Evolutionary conservation across 345 rosid species (phyloP).

Genomic region (Sapria himalayana): DNA sequence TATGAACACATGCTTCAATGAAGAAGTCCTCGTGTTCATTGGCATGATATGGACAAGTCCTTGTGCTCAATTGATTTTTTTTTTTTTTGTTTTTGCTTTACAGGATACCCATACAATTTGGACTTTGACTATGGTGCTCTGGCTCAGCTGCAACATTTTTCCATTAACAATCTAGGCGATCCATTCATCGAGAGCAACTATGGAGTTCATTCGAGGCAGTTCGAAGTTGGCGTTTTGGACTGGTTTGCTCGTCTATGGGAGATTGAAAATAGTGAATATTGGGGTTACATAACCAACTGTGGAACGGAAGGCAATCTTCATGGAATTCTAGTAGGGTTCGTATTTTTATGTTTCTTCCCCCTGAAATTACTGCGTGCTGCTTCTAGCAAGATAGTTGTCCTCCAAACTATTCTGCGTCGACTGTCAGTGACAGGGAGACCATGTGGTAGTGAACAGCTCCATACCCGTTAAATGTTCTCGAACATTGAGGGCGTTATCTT

Average conservation of each 20-base stretch:
- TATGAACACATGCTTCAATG: too few relatives aligned
- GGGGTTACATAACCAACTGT: conserved; percentile 97
- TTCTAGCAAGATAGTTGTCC: too few relatives aligned
- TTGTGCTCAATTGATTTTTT: not conserved
- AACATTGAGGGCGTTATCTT: too few relatives aligned
- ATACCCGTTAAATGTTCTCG: too few relatives aligned
- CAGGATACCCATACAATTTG: conserved; percentile 93
- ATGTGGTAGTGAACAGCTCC: too few relatives aligned
- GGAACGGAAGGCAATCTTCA: conserved; percentile 99
- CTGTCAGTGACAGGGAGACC: too few relatives aligned
- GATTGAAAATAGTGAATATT: conserved; percentile 75
- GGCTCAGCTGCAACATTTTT: conserved; percentile 80
- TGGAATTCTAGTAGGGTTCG: conserved; percentile 90
- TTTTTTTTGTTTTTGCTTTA: conserved; percentile 1
- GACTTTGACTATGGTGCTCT: conserved; percentile 96
- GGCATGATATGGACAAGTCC: not conserved
- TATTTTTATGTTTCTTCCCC: conserved; percentile 2
- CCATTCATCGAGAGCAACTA: conserved; percentile 97
- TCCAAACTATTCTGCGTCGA: too few relatives aligned
- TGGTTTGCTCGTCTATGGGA: conserved; percentile 99
- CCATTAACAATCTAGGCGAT: conserved; percentile 91
- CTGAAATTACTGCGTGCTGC: not conserved
- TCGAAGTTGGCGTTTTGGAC: conserved; percentile 96
- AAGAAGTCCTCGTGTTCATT: not conserved
- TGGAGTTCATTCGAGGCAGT: conserved; percentile 92